Percentiles rank a stretch among this genome's conserved stretches.
Conservation (phyloP, 2,329 filamentous ascomycete genomes). For the Cercospora zeae-maydis region DNA sequence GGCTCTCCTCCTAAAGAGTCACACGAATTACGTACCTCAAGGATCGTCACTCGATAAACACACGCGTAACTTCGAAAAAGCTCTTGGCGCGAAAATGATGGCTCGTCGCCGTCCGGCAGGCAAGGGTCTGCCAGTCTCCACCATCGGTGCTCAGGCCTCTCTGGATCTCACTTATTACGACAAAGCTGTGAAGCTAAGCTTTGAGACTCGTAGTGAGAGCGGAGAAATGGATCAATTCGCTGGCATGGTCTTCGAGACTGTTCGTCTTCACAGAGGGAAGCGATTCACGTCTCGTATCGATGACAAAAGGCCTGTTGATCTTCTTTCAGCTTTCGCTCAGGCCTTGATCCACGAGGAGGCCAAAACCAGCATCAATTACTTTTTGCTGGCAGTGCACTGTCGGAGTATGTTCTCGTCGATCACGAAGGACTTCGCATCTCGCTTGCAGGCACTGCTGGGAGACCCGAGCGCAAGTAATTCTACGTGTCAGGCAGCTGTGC, state of each 20-base stretch:
- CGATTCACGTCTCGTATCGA: neutral
- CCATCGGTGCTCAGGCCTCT: neutral
- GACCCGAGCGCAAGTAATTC: no score
- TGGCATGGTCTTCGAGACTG: neutral
- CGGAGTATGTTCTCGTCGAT: neutral
- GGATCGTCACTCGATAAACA: neutral
- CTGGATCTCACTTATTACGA: neutral
- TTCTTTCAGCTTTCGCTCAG: neutral
- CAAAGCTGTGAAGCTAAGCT: neutral
- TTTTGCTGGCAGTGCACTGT: neutral
- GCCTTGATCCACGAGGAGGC: neutral
- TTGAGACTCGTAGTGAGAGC: neutral
- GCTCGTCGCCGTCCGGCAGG: neutral
- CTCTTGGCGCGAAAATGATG: neutral
- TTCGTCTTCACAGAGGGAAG: neutral
- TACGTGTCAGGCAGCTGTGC: neutral
- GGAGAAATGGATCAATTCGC: neutral
- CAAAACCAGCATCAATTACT: neutral
- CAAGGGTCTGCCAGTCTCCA: neutral
- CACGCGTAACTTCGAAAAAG: neutral
- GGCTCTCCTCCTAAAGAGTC: neutral
- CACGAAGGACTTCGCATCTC: neutral
- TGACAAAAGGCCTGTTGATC: neutral
- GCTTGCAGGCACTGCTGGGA: no score
- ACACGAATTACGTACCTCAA: neutral